These are phyloP conservation scores for Boletus sensibilis DNA, from an alignment of 768 basidiomycete species.

Conservation along the genomic window DNA sequence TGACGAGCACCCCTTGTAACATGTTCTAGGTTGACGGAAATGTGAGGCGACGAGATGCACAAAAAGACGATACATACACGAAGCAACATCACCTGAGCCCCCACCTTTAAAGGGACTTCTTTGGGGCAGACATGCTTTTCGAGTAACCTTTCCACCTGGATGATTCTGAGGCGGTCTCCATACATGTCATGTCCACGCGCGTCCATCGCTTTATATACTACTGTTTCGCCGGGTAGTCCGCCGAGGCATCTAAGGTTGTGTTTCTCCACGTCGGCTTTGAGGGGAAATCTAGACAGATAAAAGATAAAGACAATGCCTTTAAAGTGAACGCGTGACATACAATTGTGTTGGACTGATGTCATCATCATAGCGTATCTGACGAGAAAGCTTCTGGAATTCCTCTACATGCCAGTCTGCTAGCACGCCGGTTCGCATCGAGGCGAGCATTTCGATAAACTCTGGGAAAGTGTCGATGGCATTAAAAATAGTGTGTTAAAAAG, in stretches of 20 bases:
- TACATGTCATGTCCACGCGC: slow-evolving; percentile 43
- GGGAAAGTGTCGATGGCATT: background rate
- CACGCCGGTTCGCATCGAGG: slow-evolving; percentile 92
- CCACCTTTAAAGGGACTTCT: slow-evolving; percentile 50
- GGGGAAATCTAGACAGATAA: slow-evolving; percentile 23
- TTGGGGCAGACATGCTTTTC: slow-evolving; percentile 51
- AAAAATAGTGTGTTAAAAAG: background rate
- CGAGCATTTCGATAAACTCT: slow-evolving; percentile 95
- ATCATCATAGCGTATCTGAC: slow-evolving; percentile 71
- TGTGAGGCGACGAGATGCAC: background rate
- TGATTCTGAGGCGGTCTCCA: slow-evolving; percentile 30
- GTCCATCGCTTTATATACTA: slow-evolving; percentile 44
- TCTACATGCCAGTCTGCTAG: slow-evolving; percentile 62
- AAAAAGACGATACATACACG: slow-evolving; percentile 22
- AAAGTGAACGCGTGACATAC: slow-evolving; percentile 42
- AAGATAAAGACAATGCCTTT: background rate
- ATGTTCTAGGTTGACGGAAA: slow-evolving; percentile 30
- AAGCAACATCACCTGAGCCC: slow-evolving; percentile 81
- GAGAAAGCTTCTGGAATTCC: slow-evolving; percentile 64
- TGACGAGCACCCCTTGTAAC: slow-evolving; percentile 51
- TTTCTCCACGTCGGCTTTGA: slow-evolving; percentile 27
- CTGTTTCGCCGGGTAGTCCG: slow-evolving; percentile 27
- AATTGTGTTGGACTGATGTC: slow-evolving; percentile 87
- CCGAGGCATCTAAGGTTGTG: slow-evolving; percentile 24
- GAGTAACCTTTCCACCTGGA: slow-evolving; percentile 35